Base-by-base conservation (phyloP, 768 basidiomycete species). In the Calocera viscosa region DNA sequence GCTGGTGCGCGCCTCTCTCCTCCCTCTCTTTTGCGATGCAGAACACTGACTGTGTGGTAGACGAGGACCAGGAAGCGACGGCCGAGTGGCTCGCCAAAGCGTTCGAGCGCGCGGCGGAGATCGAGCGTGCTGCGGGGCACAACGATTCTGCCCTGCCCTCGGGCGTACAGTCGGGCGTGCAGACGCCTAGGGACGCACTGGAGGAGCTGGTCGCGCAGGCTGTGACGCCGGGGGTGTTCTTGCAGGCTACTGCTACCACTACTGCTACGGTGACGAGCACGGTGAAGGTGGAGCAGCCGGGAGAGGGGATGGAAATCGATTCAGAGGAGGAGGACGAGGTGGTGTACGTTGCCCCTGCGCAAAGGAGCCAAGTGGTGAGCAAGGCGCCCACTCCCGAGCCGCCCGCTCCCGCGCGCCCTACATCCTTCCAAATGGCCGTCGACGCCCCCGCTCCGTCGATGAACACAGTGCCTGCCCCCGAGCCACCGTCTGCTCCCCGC, bases 251-350 rank as follows among this genome's bases (percentile, higher is more conserved):
- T n/a, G 26, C 17, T 22, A 49, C 32, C 12, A 22, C 28, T n/a
- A 38, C 17, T 22, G 33, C 32, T 11, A 60, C 53, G 24, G 14
- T 5, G 35, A 38, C 35, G 5, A 38, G 5, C 14, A 49, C 38
- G 8, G 19, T 65, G 63, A 63, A 64, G 24, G 19, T 39, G 40
- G 32, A 65, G 67, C 32, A 67, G 67, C 66, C 63, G 47, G 40
- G 68, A 63, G 68, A 72, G 68, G 66, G 65, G 66, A 38, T 67
- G 69, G 70, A 69, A 69, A 64, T 69, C 60, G 49, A 64, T 32
- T 68, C 66, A 49, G 68, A 39, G 64, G 64, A 63, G 26, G 67
- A 35, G 64, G 69, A 34, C 70, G 70, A 69, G 53, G 30, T 60
- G 49, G 33, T 60, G 14, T 60, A 60, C 53, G 30, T 60, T 32